phyloP scores from a whole-genome alignment of 73 alveolate species.

The Paramecium tetraurelia region DNA sequence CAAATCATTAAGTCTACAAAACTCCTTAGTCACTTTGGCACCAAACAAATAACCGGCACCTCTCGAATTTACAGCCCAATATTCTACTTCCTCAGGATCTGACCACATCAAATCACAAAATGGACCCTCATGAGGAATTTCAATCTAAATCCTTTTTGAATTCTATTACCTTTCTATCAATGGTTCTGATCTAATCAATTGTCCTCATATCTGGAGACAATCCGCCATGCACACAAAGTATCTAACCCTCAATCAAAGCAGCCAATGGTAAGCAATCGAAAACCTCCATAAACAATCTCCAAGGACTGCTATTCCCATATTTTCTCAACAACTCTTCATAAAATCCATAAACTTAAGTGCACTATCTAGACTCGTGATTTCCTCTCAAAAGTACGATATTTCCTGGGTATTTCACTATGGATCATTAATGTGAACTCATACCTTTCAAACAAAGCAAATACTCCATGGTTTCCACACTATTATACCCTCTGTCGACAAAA shows the following conservation, averaged over 20 bases:
- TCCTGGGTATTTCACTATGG: slow-evolving; percentile 56
- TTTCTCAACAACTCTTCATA: slow-evolving; percentile 85
- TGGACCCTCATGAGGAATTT: slow-evolving; percentile 88
- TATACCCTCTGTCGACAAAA: slow-evolving; percentile 81
- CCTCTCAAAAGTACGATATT: slow-evolving; percentile 61
- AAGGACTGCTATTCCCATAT: slow-evolving; percentile 86
- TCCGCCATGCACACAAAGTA: slow-evolving; percentile 96
- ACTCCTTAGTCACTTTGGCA: slow-evolving; percentile 77
- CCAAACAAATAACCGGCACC: slow-evolving; percentile 68
- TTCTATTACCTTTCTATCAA: slow-evolving; percentile 67
- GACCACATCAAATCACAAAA: slow-evolving; percentile 92
- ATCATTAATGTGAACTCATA: not conserved
- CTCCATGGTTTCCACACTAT: slow-evolving; percentile 75
- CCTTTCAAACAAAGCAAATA: slow-evolving; percentile 66
- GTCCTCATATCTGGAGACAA: slow-evolving; percentile 89
- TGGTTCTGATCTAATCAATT: slow-evolving; percentile 80
- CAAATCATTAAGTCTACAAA: slow-evolving; percentile 77
- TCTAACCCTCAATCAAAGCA: slow-evolving; percentile 86
- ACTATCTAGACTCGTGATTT: slow-evolving; percentile 62
- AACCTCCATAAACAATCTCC: slow-evolving; percentile 81
- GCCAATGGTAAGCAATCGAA: slow-evolving; percentile 74
- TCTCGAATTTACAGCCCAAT: slow-evolving; percentile 79
- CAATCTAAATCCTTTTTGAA: slow-evolving; percentile 31
- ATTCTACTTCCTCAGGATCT: slow-evolving; percentile 88
- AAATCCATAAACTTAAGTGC: slow-evolving; percentile 72